Conservation (phyloP, 306 rosid species). For the Cicer bijugum region DNA sequence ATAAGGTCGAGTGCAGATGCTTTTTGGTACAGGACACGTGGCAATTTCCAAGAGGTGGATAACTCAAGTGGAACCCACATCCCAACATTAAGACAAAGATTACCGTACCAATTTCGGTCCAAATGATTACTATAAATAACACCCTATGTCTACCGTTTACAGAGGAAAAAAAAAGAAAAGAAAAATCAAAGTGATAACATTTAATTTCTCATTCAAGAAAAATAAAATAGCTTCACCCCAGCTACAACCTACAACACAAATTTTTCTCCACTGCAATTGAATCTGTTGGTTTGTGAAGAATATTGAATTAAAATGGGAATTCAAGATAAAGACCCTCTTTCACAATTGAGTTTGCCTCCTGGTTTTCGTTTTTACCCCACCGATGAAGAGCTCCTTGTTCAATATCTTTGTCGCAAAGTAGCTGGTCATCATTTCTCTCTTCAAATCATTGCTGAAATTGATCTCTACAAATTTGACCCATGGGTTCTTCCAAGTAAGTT, state of each 20-base stretch:
- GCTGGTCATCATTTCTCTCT: constrained; percentile 86
- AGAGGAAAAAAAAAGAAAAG: constrained; percentile 38
- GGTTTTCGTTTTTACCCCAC: constrained; percentile 93
- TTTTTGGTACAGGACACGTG: constrained; percentile 49
- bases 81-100: constrained; percentile 44
- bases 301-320: constrained; percentile 58
- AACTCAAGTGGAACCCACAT: constrained; percentile 56
- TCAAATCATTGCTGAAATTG: constrained; percentile 78
- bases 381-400: constrained; percentile 93
- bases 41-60: constrained; percentile 9
- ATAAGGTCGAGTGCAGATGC: constrained; percentile 75
- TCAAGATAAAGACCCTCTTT: constrained; percentile 62
- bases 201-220: neutral
- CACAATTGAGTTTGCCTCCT: constrained; percentile 84
- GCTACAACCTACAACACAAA: neutral
- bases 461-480: constrained; percentile 89
- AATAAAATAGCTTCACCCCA: neutral
- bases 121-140: constrained; percentile 47
- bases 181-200: neutral
- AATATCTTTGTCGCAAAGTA: constrained; percentile 85
- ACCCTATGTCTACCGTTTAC: constrained; percentile 18
- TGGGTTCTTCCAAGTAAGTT: constrained; percentile 88
- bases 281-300: too few relatives aligned
- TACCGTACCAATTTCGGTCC: constrained; percentile 66
- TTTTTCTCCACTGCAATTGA: too few relatives aligned